Evolutionary conservation across 805 yeast genomes (phyloP).

Genomic region (Ogataea zsoltii): DNA sequence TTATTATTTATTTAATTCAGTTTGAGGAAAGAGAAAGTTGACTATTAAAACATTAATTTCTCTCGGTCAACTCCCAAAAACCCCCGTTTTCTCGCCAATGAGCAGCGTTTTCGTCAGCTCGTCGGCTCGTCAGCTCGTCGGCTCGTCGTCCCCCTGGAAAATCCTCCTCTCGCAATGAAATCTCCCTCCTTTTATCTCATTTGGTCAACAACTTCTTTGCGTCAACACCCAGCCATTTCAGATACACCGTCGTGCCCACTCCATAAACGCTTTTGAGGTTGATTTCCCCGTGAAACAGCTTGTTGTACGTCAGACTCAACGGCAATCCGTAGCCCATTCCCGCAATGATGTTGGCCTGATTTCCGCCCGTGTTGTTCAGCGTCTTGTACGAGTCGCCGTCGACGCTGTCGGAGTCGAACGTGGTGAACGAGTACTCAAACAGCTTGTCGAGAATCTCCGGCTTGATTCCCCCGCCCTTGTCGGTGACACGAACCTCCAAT

Average conservation of each 20-base stretch:
- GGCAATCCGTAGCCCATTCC: constrained; percentile 98
- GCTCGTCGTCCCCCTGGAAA: too few species aligned
- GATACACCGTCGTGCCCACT: constrained; percentile 77
- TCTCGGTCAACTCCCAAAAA: too few species aligned
- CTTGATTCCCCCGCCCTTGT: constrained; percentile 86
- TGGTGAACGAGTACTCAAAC: constrained; percentile 85
- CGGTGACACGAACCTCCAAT: constrained; percentile 76
- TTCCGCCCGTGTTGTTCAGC: constrained; percentile 61
- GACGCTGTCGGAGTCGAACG: constrained; percentile 50
- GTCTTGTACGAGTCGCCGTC: constrained; percentile 61
- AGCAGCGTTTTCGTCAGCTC: too few species aligned
- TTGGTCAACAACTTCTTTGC: constrained; percentile 20
- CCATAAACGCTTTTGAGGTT: constrained; percentile 72
- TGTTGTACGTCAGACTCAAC: constrained; percentile 71
- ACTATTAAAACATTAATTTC: too few species aligned
- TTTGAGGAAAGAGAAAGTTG: too few species aligned
- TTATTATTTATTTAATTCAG: too few species aligned
- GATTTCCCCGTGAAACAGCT: constrained; percentile 69
- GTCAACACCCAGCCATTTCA: constrained; percentile 44
- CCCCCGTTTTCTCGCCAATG: too few species aligned
- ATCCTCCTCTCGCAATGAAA: too few species aligned
- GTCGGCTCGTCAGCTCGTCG: too few species aligned
- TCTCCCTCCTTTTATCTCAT: too few species aligned
- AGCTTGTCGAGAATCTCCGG: constrained; percentile 64
- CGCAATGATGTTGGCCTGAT: constrained; percentile 61